Evolutionary conservation across 2,329 filamentous ascomycete genomes (phyloP).

Genomic region (Bipolaris zeicola): DNA sequence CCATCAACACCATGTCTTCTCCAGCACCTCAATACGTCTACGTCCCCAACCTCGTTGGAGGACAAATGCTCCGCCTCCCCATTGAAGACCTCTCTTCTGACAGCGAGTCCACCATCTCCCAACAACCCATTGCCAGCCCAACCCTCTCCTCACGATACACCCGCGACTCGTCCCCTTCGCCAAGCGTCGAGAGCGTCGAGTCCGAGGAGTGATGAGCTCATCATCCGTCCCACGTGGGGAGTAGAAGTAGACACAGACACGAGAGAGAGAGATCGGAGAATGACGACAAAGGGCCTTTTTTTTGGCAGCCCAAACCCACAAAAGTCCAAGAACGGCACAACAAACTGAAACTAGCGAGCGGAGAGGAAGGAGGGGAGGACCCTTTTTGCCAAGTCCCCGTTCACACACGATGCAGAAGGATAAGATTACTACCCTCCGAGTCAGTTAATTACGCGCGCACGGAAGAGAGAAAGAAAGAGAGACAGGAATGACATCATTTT

Average conservation of each 20-base stretch:
- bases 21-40: slow-evolving; percentile 43
- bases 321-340: neutral
- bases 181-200: slow-evolving; percentile 37
- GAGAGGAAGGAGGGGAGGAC: neutral
- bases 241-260: too few species aligned
- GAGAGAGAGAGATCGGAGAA: neutral
- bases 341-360: neutral
- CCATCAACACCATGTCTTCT: slow-evolving; percentile 36
- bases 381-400: neutral
- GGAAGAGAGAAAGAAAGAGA: neutral
- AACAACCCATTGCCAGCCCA: slow-evolving; percentile 22
- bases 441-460: neutral
- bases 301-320: neutral
- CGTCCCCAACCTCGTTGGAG: slow-evolving; percentile 48
- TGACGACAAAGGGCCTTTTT: neutral
- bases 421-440: neutral
- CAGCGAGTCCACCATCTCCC: slow-evolving; percentile 19
- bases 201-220: slow-evolving; percentile 26
- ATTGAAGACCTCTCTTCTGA: slow-evolving; percentile 34
- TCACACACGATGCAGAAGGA: neutral
- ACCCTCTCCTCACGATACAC: slow-evolving; percentile 21
- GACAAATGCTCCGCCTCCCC: slow-evolving; percentile 46
- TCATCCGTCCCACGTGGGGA: neutral
- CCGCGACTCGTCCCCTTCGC: slow-evolving; percentile 35
- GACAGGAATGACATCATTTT: neutral